Base-by-base conservation (phyloP, 2,329 filamentous ascomycete genomes). In the Neurospora sp. region DNA sequence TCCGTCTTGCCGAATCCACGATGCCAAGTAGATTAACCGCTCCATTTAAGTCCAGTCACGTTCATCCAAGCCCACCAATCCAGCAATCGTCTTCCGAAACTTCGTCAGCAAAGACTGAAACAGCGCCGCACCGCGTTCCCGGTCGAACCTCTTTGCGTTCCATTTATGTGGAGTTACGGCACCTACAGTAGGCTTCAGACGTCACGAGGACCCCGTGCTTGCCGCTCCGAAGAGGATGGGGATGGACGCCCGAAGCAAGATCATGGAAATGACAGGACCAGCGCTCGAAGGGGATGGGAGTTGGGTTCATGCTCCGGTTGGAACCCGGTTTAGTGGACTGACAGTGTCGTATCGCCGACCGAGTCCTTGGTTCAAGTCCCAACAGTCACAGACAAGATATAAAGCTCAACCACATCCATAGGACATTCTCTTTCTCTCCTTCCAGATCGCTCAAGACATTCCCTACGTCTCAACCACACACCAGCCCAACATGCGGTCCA, bases 401-500 rank as follows among this genome's bases (percentile, higher is more conserved):
- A 38, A 69, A 66, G 8, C 68, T n/a, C 10, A 36, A 38, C 23
- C 8, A 67, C 28, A 28, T 19, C 11, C 46, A 52, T 1, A 28
- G 6, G 7, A 15, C 58, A 36, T 43, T 8, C 38, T 43, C 9
- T 42, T 40, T n/a, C 62, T 36, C 68, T 66, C 40, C 23, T 38
- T 62, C 23, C 4, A 38, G 36, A 15, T 43, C 17, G 7, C n/a
- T 6, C 9, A 33, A 9, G 67, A 67, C 67, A 67, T 6, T 6
- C 17, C 8, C 6, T 17, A 17, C 33, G 38, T 52, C n/a, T 38
- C 62, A 40, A 19, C 6, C 8, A 42, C 13, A 15, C 23, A 68
- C 10, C 9, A 38, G 23, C n/a, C 39, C 62, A 71, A 68, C 42
- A 83, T 82, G 81, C 82, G 79, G 77, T 77, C 76, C 3, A 75